Percentiles rank a stretch among this genome's conserved stretches.
These are phyloP conservation scores for Cladorrhinum sp. DNA, from an alignment of 2,329 filamentous ascomycete species.

Conservation along the genomic window DNA sequence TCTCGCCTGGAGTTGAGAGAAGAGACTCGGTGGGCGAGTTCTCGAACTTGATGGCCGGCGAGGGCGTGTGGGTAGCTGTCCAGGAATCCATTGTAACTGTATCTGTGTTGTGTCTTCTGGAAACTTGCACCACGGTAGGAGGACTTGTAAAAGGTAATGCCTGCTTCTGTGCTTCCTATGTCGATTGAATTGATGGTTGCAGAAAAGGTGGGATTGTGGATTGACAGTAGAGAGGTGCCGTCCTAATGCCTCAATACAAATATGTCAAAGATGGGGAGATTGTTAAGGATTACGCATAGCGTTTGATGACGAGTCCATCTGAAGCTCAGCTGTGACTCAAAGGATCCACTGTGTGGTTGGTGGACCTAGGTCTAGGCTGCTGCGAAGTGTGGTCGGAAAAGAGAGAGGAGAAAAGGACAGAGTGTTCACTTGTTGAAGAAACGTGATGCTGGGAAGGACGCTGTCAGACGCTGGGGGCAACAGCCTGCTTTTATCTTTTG, in stretches of 20 bases:
- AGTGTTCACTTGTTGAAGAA: slow-evolving; percentile 22
- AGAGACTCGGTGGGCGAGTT: slow-evolving; percentile 54
- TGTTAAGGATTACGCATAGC: slow-evolving; percentile 26
- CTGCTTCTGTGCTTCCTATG: slow-evolving; percentile 22
- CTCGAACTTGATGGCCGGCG: slow-evolving; percentile 51
- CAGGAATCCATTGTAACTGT: slow-evolving; percentile 40
- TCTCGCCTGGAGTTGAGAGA: slow-evolving; percentile 48
- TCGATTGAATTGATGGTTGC: slow-evolving; percentile 14
- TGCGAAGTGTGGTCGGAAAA: background rate
- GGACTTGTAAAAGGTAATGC: slow-evolving; percentile 24
- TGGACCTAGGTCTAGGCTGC: slow-evolving; percentile 16
- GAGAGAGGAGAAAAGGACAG: slow-evolving; percentile 25
- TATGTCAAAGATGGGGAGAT: slow-evolving; percentile 26
- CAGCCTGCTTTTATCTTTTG: slow-evolving; percentile 30
- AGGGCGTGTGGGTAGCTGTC: slow-evolving; percentile 39
- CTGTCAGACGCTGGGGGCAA: slow-evolving; percentile 19
- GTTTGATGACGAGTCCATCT: slow-evolving; percentile 26
- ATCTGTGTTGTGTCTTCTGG: slow-evolving; percentile 2
- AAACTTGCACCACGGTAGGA: slow-evolving; percentile 17
- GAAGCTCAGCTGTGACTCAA: slow-evolving; percentile 19
- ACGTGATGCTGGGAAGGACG: slow-evolving; percentile 9
- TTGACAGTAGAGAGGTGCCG: slow-evolving; percentile 36
- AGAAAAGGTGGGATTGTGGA: slow-evolving; percentile 16
- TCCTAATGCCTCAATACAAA: slow-evolving; percentile 40
- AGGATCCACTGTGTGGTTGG: slow-evolving; percentile 7